These are phyloP conservation scores for Wickerhamiella parazyma DNA, from an alignment of 805 yeast genomes.

Conservation along the genomic window DNA sequence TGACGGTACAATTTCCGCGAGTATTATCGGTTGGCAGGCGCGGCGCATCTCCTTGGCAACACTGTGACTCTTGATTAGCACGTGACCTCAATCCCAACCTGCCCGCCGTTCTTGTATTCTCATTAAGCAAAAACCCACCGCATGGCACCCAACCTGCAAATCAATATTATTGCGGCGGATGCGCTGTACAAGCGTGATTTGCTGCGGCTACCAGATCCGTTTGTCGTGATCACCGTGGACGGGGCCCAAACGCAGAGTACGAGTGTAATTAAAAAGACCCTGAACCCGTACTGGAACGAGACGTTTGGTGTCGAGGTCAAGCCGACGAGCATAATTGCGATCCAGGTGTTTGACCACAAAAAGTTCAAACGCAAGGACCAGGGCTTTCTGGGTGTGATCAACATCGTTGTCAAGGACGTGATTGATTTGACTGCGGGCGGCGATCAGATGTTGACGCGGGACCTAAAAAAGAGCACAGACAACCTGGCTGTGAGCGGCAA, in stretches of 20 bases:
- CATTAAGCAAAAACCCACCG: background rate
- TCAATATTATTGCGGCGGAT: constrained; percentile 75
- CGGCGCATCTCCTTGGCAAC: no score
- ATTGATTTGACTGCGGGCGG: constrained; percentile 39
- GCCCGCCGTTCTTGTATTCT: background rate
- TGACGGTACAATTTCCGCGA: no score
- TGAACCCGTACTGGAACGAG: constrained; percentile 98
- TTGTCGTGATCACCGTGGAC: constrained; percentile 94
- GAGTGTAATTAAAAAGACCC: constrained; percentile 79
- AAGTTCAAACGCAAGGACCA: constrained; percentile 97
- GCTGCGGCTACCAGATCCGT: constrained; percentile 93
- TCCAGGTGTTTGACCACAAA: constrained; percentile 93
- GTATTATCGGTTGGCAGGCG: no score
- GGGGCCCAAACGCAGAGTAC: constrained; percentile 95
- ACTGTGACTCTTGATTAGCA: no score
- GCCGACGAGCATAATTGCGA: constrained; percentile 54
- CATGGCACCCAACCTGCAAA: constrained; percentile 17
- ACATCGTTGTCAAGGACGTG: constrained; percentile 78
- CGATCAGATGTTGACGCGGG: constrained; percentile 80
- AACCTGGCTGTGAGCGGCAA: constrained; percentile 88
- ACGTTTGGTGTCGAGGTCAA: constrained; percentile 51
- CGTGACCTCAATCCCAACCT: background rate
- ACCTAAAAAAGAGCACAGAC: constrained; percentile 71
- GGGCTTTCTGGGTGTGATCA: constrained; percentile 94
- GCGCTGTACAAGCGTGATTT: constrained; percentile 91